Percentiles rank a stretch among this genome's conserved stretches.
Evolutionary conservation across 768 basidiomycete genomes (phyloP).

Genomic region (Suillus plorans): DNA sequence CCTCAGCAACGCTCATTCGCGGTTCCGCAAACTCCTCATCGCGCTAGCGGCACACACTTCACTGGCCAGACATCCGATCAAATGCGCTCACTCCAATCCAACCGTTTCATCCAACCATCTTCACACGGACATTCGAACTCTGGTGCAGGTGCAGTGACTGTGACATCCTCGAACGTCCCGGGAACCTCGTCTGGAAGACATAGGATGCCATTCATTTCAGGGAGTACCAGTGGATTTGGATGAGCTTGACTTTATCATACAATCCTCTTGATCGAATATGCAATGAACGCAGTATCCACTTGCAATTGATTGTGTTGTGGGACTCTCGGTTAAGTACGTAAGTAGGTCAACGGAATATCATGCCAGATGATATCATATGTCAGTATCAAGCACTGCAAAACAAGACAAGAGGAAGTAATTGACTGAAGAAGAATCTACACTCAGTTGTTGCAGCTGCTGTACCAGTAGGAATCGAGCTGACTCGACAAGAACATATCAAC

Average conservation of each 20-base stretch:
- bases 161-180: background rate
- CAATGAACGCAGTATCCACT: background rate
- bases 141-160: conserved; percentile 6
- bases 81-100: conserved; percentile 19
- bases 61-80: background rate
- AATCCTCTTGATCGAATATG: background rate
- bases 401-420: too few species aligned
- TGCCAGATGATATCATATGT: too few species aligned
- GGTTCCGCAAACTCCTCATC: conserved; percentile 27
- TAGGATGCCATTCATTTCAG: conserved; percentile 53
- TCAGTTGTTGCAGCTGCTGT: too few species aligned
- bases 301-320: background rate
- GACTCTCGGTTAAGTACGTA: background rate
- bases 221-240: conserved; percentile 31
- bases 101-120: conserved; percentile 32
- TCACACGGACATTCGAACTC: conserved; percentile 24
- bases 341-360: too few species aligned
- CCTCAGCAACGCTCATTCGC: conserved; percentile 42
- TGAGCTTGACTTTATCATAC: conserved; percentile 18
- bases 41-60: conserved; percentile 10
- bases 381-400: too few species aligned
- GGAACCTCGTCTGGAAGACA: conserved; percentile 38
- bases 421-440: too few species aligned
- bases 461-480: too few species aligned
- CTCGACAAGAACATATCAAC: too few species aligned